Evolutionary conservation across 495 filamentous ascomycete species (phyloP), one percentile per base, ranked within the genome.

Genomic region (Penicillium goetzii): DNA sequence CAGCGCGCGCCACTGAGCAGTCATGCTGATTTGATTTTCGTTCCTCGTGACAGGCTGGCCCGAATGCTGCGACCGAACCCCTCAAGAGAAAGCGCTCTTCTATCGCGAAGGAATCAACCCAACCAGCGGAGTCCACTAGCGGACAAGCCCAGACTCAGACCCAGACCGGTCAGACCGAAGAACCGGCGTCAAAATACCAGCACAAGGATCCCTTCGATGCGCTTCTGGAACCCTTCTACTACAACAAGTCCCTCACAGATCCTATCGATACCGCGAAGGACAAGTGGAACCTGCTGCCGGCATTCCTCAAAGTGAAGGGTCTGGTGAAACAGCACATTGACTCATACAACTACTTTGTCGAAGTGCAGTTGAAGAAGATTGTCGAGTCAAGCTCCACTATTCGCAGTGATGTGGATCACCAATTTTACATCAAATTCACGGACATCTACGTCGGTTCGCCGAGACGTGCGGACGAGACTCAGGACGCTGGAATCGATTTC

Each of bases 311-410:
- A 72, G 93, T 97, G 68, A 99, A 99, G 75, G 95, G 93, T 40
- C 77, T 97, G 60, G 92, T 97, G 51, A 97, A 97, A 77, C 93
- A 97, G 76, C 95, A 99, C 75, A 94, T 98, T 76, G 96, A 99
- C 78, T 98, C 95, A 33, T 99, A 91, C 84, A 96, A 99, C 77
- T 96, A 91, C 75, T 97, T 99, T 68, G 88, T 97, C 57, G 91
- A 98, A 59, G 88, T 93, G 21, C 93, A 97, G 70, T 84, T 99
- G 74, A 96, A 97, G 76, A 91, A 97, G 68, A 98, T 99, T 59
- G 89, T 99, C 60, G 85, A 89, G 69, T 91, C 93, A 26, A 97
- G 97, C 74, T 86, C 88, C 36, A 85, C 83, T 10, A 88, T 99
- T 60, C 84, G 86, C 62, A 96, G 93, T 76, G 94, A 98, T 81